Evolutionary conservation across 176 grass and related monocot genomes (phyloP), one percentile per base, ranked within the genome.

Genomic region (Luzula sylvatica): DNA sequence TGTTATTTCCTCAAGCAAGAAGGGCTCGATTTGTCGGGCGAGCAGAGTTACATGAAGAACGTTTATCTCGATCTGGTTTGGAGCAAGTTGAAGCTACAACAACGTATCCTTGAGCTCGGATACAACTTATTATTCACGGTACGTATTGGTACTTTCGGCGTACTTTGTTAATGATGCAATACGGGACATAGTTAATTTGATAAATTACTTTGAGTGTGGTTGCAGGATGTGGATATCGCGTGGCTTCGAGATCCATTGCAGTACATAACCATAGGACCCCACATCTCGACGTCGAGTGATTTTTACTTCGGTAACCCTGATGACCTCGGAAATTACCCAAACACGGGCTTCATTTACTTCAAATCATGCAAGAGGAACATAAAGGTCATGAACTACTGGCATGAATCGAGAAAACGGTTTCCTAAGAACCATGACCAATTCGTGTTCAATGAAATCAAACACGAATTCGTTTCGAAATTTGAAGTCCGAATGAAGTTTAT

Each of bases 301-400:
- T 78, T 78, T 62, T 95, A 80, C 79, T 81, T 84, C 66, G 83
- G 83, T 22, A 49, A 88, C 65, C 69, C 76, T 27, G 52, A 83
- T n/a, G 66, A 69, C 65, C 60, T 95, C 7, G 67, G 85, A 1
- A 95, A 95, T 56, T 82, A 15, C 61, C 89, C 89, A 0, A 95
- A 88, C 77, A 88, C 77, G 0, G 89, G 89, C 13, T 95, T 95
- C 77, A 88, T 84, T 55, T 88, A 85, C 61, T 81, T 88, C 66
- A 88, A 83, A 73, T 58, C 80, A 55, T 78, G 73, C 38, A 26
- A 66, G 3, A 19, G 47, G 15, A 88, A 66, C 66, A 66, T 55
- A 4, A 65, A 65, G 44, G 85, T 82, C 67, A 88, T 84, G 80
- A 74, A 82, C 0, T 82, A 95, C 46, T 95, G 89, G 89, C 81